Percentiles rank a stretch among this genome's conserved stretches.
Evolutionary conservation across 1,284 basidiomycete species (phyloP).

Genomic region (Pisolithus thermaeus): DNA sequence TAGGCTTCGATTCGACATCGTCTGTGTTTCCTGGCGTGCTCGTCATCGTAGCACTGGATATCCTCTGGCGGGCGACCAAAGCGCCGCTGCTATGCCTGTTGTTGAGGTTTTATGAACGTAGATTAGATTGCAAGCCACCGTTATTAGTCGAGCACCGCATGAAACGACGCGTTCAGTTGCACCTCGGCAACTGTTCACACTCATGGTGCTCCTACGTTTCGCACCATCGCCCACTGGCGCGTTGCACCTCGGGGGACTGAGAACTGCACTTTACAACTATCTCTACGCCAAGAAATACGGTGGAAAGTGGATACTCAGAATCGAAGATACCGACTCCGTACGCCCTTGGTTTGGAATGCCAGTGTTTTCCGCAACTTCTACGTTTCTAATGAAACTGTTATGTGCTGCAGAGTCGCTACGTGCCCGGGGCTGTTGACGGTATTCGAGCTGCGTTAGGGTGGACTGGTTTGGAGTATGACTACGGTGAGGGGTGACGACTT

Average conservation of each 20-base stretch:
- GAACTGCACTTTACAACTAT: conserved; percentile 94
- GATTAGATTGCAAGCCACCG: no score
- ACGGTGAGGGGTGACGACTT: conserved; percentile 47
- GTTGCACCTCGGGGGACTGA: conserved; percentile 91
- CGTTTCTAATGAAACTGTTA: conserved; percentile 2
- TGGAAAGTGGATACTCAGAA: conserved; percentile 86
- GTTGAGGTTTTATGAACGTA: no score
- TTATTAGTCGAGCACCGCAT: no score
- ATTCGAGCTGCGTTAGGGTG: conserved; percentile 77
- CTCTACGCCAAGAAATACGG: conserved; percentile 75
- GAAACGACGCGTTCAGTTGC: no score
- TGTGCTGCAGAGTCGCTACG: conserved; percentile 59
- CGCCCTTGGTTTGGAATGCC: background rate
- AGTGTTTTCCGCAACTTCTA: background rate
- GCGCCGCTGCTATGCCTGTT: no score
- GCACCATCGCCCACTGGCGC: conserved; percentile 96
- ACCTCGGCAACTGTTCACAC: background rate
- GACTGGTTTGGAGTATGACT: conserved; percentile 93
- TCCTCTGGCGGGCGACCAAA: no score
- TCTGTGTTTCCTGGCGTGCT: background rate
- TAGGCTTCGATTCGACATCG: background rate
- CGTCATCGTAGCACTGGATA: no score
- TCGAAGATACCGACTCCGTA: conserved; percentile 86
- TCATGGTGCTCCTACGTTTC: conserved; percentile 71
- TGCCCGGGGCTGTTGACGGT: conserved; percentile 80